Base-by-base conservation (phyloP, 2,329 filamentous ascomycete genomes). In the Trichoderma koningiopsis region DNA sequence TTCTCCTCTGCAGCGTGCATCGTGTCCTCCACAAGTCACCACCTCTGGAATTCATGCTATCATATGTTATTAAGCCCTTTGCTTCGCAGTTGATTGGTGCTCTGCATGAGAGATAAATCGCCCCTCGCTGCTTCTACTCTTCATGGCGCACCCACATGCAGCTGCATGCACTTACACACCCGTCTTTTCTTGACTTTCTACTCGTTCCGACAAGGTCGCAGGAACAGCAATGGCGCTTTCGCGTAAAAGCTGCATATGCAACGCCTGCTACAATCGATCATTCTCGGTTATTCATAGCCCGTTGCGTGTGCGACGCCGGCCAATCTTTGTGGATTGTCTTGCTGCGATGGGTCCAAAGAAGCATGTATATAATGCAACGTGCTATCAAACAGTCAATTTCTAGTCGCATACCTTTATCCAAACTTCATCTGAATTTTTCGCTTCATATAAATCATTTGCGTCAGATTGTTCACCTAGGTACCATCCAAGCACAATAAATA, bases 151-250 rank as follows among this genome's bases (percentile, higher is more conserved):
- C 19, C 55, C 53, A 31, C 49, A 33, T 24, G 13, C 37, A 57
- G n/a, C 52, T 69, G 61, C 68, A 66, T 65, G 68, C 68, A 69
- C 68, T 69, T 60, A 63, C 31, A 33, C 43, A 33, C 33, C 61
- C 61, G 24, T 47, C 52, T 4, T 58, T 67, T 27, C 63, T 35
- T 6, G 40, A 3, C 40, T 10, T 63, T 29, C 16, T n/a, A 68
- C 66, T 68, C 66, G 66, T 22, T 40, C 29, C 37, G 66, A 24
- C 33, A 29, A 16, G 58, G 24, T 52, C 58, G 49, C 59, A 63
- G 57, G 43, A 60, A 63, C 52, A 49, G 49, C 24, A 29, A 57
- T 43, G 58, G 33, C 29, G 24, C 60, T 65, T 57, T 66, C 49
- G 37, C 49, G 62, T 35, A 49, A 43, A 47, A 22, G 63, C 55